Conservation (phyloP, 2,329 filamentous ascomycete species). For the Pyrenochaeta sp. region DNA sequence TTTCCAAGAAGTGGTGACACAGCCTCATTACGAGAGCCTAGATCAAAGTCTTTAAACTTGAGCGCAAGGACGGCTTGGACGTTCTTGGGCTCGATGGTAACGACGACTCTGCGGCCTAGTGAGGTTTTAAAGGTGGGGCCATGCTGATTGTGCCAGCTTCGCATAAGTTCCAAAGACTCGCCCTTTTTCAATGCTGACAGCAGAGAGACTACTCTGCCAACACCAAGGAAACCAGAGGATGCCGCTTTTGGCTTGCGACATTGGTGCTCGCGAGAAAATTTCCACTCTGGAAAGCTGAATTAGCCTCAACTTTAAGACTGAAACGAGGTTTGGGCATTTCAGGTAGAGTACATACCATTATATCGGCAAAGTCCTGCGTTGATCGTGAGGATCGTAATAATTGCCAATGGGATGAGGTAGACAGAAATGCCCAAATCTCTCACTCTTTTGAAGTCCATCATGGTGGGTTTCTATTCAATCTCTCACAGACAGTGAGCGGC, state of each 20-base stretch:
- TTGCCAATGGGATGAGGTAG: neutral
- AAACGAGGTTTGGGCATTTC: neutral
- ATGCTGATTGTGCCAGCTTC: neutral
- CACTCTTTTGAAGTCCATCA: neutral
- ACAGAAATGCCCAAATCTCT: neutral
- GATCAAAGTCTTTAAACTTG: conserved; percentile 24
- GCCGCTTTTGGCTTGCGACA: neutral
- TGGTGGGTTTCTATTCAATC: neutral
- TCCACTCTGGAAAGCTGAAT: neutral
- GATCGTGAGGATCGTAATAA: neutral
- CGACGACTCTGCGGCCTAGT: neutral
- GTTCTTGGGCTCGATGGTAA: conserved; percentile 24
- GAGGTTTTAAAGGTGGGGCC: neutral
- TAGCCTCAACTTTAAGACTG: neutral
- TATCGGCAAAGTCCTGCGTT: neutral
- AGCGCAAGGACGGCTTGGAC: conserved; percentile 30
- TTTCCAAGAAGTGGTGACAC: conserved; percentile 24
- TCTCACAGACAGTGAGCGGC: neutral
- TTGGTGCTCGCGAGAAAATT: neutral
- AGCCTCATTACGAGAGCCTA: conserved; percentile 22
- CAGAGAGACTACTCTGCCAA: neutral
- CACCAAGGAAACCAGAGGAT: neutral
- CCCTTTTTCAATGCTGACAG: neutral
- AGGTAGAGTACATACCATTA: neutral
- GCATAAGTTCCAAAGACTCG: neutral